Base-by-base conservation (phyloP, 2,329 filamentous ascomycete species). In the Xylariales sp. region DNA sequence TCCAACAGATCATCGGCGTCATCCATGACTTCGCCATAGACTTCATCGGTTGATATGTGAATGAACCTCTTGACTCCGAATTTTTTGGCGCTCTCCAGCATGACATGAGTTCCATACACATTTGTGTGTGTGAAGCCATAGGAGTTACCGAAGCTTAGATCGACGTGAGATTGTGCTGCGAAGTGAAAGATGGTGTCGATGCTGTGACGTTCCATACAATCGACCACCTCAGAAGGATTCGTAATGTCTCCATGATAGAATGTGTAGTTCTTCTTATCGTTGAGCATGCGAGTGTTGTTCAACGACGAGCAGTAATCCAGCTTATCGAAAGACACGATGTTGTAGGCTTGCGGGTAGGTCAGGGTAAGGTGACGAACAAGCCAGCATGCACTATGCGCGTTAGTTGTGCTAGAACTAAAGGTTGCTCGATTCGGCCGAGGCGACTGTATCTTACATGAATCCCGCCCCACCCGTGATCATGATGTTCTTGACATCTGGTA, bases 141-240 rank as follows among this genome's bases (percentile, higher is more conserved):
- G 8, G 85, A 88, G 64, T 91, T 88, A 38, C 84, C 84, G 55
- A 93, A 93, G 57, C 83, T 88, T 53, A 88, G 64, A 54, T 91
- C 86, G 38, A 93, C 87, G 57, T 91, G 86, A 6, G 84, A 88
- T 64, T 89, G 84, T n/a, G 87, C 87, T 3, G 87, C 87, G 55
- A 93, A 89, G 62, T 91, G 86, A 61, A 91, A 80, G 46, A 93
- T 74, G 39, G 85, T 88, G 59, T 91, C 87, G 53, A 91, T 84
- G 24, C 78, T 73, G 65, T 88, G 72, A 46, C 78, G 74, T 59
- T 84, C 74, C 56, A 91, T 74, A 57, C 82, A 87, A 52, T 78
- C 75, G 48, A 85, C 72, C 3, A 91, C 84, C 53, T 86, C 79
- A 5, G 70, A 68, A 1, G 81, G 80, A 49, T 83, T 80, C 22